Evolutionary conservation across 2,329 filamentous ascomycete genomes (phyloP), one percentile per base, ranked within the genome.

Genomic region (Xylaria arbuscula): DNA sequence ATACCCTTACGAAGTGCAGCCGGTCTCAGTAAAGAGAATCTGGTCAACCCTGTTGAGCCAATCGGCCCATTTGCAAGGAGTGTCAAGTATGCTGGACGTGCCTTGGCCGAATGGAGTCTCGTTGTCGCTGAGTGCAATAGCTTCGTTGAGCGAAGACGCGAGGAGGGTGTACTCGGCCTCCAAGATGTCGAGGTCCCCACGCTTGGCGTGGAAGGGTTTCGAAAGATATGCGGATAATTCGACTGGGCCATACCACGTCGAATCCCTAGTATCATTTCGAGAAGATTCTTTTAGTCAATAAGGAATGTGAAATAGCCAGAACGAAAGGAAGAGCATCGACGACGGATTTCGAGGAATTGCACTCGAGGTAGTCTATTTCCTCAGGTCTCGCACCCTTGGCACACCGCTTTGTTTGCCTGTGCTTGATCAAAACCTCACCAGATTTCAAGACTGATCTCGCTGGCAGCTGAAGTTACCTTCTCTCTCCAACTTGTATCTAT

Each of bases 51-150:
- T 0, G 71, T 81, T 40, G 81, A 84, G 71, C 87, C 87, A 0
- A 76, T 73, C 1, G 85, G 85, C 5, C 72, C 81, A 1, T 85
- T 81, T 62, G 78, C 79, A 15, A 79, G 81, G 54, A 84, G 84
- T 32, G 82, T 85, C 9, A 87, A 87, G 57, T 92, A 95, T 77
- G 83, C 87, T 2, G 93, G 93, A 1, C 86, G 92, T 22, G 90
- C 93, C 0, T 83, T 96, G 53, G 92, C 92, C 0, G 93, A 96
- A 78, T 96, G 93, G 93, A 84, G 86, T 22, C 82, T 92, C 19
- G 87, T 95, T 22, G 88, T 94, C 17, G 87, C 88, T 64, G 93
- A 96, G 78, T 93, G 90, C 81, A 93, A 94, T 80, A 92, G 89
- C 75, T 96, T 95, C 79, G 88, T 93, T 38, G 92, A 95, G 67